A percentile compares a stretch with the other conserved stretches of the same genome.
phyloP scores from a whole-genome alignment of 78 protist species.

The Dictyostelium purpureum region DNA sequence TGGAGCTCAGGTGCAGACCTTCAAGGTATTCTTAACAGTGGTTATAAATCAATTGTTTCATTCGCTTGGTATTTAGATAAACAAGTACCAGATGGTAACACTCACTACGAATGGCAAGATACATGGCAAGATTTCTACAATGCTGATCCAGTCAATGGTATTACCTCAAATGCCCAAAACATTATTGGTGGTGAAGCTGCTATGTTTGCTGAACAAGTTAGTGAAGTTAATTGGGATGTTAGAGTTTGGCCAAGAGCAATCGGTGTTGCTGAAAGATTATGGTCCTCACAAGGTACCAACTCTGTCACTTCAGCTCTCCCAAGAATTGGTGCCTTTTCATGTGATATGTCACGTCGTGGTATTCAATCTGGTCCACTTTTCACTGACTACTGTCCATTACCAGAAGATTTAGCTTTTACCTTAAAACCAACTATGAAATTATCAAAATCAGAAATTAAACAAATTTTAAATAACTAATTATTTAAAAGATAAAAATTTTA shows the following conservation, averaged over 20 bases:
- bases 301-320: neutral
- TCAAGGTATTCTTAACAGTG: slow-evolving; percentile 2
- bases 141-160: slow-evolving; percentile 19
- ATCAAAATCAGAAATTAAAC: slow-evolving; percentile 3
- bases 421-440: slow-evolving; percentile 1
- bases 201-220: slow-evolving; percentile 53
- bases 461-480: neutral
- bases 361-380: slow-evolving; percentile 56
- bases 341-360: slow-evolving; percentile 47
- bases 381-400: slow-evolving; percentile 50
- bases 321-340: slow-evolving; percentile 22
- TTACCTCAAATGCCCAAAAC: neutral
- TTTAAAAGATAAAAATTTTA: neutral
- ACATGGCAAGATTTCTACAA: slow-evolving; percentile 78
- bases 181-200: slow-evolving; percentile 64
- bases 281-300: slow-evolving; percentile 18
- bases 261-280: slow-evolving; percentile 55
- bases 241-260: slow-evolving; percentile 70
- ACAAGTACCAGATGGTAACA: slow-evolving; percentile 30
- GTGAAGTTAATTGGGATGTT: slow-evolving; percentile 42
- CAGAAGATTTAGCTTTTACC: slow-evolving; percentile 13
- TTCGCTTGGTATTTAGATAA: slow-evolving; percentile 51
- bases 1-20: slow-evolving; percentile 18
- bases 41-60: slow-evolving; percentile 20
- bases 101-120: slow-evolving; percentile 76